A percentile compares a stretch with the other conserved stretches of the same genome.
phyloP scores from a whole-genome alignment of 257 asterid species.

The Lantana camara region DNA sequence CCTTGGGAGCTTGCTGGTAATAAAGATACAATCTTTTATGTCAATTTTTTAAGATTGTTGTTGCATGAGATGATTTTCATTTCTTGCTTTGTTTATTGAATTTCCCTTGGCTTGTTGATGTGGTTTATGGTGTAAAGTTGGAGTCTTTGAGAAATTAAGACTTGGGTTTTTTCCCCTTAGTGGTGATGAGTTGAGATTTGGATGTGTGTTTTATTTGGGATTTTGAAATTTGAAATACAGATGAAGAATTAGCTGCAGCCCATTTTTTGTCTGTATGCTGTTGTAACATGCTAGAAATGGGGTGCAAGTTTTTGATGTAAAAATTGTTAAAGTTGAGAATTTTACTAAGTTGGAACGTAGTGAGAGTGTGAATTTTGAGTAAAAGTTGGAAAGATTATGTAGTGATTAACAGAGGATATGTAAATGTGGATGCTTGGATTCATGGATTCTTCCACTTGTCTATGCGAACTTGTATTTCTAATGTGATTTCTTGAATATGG shows the following conservation, averaged over 20 bases:
- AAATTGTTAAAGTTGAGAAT: conserved; percentile 22
- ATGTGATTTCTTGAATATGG: background rate
- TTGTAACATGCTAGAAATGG: conserved; percentile 3
- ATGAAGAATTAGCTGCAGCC: background rate
- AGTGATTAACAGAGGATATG: background rate
- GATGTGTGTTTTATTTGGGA: background rate
- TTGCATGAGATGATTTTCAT: background rate
- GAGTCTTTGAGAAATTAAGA: background rate
- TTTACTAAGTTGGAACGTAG: background rate
- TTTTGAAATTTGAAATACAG: background rate
- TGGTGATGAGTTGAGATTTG: background rate
- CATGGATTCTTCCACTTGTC: background rate
- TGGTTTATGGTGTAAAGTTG: conserved; percentile 11
- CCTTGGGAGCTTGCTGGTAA: conserved; percentile 88
- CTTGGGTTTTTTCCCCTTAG: background rate
- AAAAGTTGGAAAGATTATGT: background rate
- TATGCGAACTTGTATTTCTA: background rate
- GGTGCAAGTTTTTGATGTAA: conserved; percentile 10
- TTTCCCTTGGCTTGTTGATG: background rate
- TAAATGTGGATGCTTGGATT: conserved; percentile 7
- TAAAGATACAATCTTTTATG: background rate
- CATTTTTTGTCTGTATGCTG: background rate
- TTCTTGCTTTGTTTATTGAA: background rate
- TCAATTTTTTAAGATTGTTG: background rate
- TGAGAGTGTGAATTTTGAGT: conserved; percentile 10